A percentile compares a stretch with the other conserved stretches of the same genome.
phyloP scores from a whole-genome alignment of 495 filamentous ascomycete genomes.

The Tuber melanosporum region DNA sequence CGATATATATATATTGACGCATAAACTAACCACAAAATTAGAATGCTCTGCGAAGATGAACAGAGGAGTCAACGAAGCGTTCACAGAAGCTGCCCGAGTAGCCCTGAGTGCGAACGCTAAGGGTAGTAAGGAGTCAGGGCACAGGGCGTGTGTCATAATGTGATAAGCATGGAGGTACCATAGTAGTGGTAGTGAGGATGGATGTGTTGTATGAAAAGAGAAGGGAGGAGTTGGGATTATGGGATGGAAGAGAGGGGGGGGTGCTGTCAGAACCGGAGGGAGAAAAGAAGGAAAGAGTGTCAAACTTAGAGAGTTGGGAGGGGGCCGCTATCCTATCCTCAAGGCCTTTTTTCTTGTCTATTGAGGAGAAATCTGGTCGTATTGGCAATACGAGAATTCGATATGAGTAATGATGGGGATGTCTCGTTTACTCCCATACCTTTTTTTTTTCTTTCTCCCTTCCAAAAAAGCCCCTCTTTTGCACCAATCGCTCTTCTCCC shows the following conservation, averaged over 20 bases:
- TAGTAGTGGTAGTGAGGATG: neutral
- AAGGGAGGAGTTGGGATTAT: conserved; percentile 5
- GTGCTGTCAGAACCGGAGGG: neutral
- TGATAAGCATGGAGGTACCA: conserved; percentile 2
- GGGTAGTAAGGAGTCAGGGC: conserved; percentile 45
- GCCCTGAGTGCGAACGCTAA: conserved; percentile 78
- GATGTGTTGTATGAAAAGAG: neutral
- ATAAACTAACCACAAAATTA: conserved; percentile 37
- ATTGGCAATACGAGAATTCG: conserved; percentile 8
- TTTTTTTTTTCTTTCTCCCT: conserved; percentile 13
- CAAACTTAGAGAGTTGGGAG: neutral
- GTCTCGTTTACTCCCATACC: conserved; percentile 16
- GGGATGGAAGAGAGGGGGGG: neutral
- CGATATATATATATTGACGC: neutral
- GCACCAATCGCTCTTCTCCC: neutral
- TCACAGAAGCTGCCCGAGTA: conserved; percentile 96
- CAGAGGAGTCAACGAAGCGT: conserved; percentile 93
- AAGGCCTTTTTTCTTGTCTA: neutral
- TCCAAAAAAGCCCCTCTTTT: neutral
- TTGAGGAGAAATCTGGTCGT: neutral
- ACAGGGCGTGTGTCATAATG: conserved; percentile 26
- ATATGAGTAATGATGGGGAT: conserved; percentile 23
- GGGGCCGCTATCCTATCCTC: neutral
- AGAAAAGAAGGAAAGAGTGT: neutral
- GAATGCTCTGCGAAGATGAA: conserved; percentile 98